Evolutionary conservation across 164 flowering plant genomes (phyloP), one percentile per base, ranked within the genome.

Genomic region (Warburgia ugandensis): DNA sequence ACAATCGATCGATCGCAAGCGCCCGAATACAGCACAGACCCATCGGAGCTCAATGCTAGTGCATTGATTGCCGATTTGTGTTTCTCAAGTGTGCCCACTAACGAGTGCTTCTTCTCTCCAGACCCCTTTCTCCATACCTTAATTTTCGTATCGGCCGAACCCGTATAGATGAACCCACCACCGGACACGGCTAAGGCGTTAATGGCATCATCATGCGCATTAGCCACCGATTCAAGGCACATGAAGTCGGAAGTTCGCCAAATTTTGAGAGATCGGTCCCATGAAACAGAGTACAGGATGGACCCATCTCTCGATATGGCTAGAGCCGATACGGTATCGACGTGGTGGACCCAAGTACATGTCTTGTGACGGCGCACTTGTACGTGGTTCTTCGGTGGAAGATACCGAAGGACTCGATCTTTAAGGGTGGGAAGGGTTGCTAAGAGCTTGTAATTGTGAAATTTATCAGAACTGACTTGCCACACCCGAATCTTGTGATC

Each of bases 181-280:
- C 30, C 31, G 5, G 96, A 81, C 25, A 73, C 17, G 33, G 70
- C 75, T 13, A 91, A 40, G 3, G 92, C 87, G 47, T 91, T 87
- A 29, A 87, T 78, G 1, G 98, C 96, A 53, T 91, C 98, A 38
- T 91, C 90, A 28, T 91, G 98, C 0, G 95, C 96, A 16, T 76
- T 68, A 0, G 28, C 22, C 0, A 91, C 67, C 0, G 98, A 87
- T 38, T 91, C 96, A 55, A 85, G 36, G 40, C 98, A 91, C 29
- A 58, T 76, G 80, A 75, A 78, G 60, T 87, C 94, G 0, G 72
- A 61, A 3, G 77, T 71, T 23, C 75, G 52, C 98, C 98, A 91
- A 4, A 84, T 65, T 38, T 87, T 91, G 48, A 91, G 56, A 0
- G 90, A 62, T n/a, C 95, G 54, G 37, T 91, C 98, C 98, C 98